Evolutionary conservation across 192 early-diverging fungal species (phyloP).

Genomic region (Globomyces pollinis-pini): DNA sequence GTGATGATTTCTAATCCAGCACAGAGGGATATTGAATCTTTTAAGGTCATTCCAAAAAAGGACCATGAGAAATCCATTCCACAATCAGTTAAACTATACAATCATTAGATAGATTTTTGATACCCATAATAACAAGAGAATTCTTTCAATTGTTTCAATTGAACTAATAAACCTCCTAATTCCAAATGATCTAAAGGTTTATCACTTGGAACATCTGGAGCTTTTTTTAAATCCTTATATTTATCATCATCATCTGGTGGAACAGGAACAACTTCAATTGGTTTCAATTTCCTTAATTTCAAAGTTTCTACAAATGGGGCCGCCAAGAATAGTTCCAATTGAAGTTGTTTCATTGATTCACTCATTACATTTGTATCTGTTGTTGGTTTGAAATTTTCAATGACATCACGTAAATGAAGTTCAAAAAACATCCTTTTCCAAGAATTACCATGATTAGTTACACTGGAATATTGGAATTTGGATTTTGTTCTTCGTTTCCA

Average conservation of each 20-base stretch:
- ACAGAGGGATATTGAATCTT: slow-evolving; percentile 17
- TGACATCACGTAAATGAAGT: slow-evolving; percentile 24
- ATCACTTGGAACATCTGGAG: slow-evolving; percentile 18
- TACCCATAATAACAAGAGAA: slow-evolving; percentile 40
- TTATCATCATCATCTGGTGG: not conserved
- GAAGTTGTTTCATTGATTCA: slow-evolving; percentile 19
- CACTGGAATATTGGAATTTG: slow-evolving; percentile 31
- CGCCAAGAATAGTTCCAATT: slow-evolving; percentile 21
- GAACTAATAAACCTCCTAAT: slow-evolving; percentile 18
- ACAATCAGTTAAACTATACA: slow-evolving; percentile 38
- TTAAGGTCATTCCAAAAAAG: slow-evolving; percentile 47
- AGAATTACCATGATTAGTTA: slow-evolving; percentile 20
- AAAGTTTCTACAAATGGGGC: slow-evolving; percentile 29
- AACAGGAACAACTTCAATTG: slow-evolving; percentile 4
- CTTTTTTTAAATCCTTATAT: not conserved
- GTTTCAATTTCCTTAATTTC: slow-evolving; percentile 28
- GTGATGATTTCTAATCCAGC: not conserved
- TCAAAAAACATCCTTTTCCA: slow-evolving; percentile 51
- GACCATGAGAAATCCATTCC: slow-evolving; percentile 43
- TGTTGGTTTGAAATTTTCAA: slow-evolving; percentile 32
- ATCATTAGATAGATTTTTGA: not conserved
- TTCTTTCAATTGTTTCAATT: slow-evolving; percentile 25
- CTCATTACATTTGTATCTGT: slow-evolving; percentile 8
- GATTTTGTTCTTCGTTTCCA: slow-evolving; percentile 33
- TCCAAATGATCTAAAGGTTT: slow-evolving; percentile 39